These are phyloP conservation scores for Malus domestica DNA, from an alignment of 306 rosid genomes.

Conservation along the genomic window DNA sequence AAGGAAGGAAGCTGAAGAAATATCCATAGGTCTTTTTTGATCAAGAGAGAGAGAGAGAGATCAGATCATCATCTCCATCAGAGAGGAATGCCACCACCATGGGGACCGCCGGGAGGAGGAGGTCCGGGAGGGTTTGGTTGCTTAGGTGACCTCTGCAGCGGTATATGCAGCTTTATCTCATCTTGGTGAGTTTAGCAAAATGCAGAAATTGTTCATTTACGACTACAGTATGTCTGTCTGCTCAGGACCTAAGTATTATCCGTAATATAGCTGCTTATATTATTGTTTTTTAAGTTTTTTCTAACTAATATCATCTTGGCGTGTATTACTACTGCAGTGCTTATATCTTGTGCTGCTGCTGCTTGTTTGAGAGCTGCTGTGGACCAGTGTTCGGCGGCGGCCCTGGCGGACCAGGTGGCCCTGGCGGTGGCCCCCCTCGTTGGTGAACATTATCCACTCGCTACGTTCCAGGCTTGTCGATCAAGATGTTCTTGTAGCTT, in stretches of 20 bases:
- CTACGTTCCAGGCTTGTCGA: no score
- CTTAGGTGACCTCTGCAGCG: conserved; percentile 30
- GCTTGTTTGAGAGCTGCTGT: conserved; percentile 45
- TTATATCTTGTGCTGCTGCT: conserved; percentile 49
- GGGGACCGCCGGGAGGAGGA: conserved; percentile 25
- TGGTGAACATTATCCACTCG: not conserved
- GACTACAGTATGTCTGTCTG: no score
- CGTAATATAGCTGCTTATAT: no score
- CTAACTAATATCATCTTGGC: no score
- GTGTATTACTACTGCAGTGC: conserved; percentile 5
- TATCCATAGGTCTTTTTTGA: not conserved
- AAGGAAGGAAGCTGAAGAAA: not conserved
- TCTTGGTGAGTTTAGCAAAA: conserved; percentile 32
- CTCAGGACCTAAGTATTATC: no score
- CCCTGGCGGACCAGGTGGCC: not conserved
- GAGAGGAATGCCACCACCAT: conserved; percentile 42
- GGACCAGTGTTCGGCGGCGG: conserved; percentile 33
- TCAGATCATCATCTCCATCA: no score
- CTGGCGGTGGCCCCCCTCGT: not conserved
- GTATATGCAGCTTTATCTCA: conserved; percentile 31
- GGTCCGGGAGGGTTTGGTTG: conserved; percentile 17
- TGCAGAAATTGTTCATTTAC: no score
- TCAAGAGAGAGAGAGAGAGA: conserved; percentile 2
- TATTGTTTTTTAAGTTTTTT: no score
- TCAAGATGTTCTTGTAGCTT: not conserved